Conservation (phyloP, 2,329 filamentous ascomycete genomes). For the Fusarium sp. region DNA sequence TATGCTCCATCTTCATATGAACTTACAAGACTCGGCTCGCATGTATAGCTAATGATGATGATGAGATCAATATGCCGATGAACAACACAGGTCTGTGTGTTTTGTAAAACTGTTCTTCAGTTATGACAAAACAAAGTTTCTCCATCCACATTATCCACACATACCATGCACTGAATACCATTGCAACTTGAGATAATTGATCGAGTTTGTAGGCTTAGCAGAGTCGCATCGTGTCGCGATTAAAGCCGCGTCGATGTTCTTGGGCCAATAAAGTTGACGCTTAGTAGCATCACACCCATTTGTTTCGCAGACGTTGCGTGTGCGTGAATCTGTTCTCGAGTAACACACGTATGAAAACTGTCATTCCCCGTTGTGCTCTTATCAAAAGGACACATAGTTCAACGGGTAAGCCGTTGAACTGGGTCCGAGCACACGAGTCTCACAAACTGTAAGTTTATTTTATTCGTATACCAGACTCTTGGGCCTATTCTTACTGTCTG, state of each 20-base stretch:
- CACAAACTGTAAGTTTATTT: slow-evolving; percentile 3
- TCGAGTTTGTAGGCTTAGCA: slow-evolving; percentile 13
- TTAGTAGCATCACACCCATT: slow-evolving; percentile 3
- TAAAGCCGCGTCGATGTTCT: slow-evolving; percentile 4
- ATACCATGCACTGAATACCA: slow-evolving; percentile 16
- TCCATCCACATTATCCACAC: not conserved
- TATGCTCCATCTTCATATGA: not conserved
- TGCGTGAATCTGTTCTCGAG: slow-evolving; percentile 1
- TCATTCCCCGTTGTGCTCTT: slow-evolving; percentile 26
- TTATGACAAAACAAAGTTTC: slow-evolving; percentile 27
- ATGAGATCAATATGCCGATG: not conserved
- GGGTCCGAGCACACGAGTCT: slow-evolving; percentile 22
- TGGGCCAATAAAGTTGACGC: slow-evolving; percentile 7
- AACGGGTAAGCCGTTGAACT: slow-evolving; percentile 19
- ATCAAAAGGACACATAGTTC: slow-evolving; percentile 1
- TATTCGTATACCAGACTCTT: slow-evolving; percentile 20
- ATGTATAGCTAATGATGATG: not conserved
- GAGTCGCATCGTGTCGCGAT: slow-evolving; percentile 18
- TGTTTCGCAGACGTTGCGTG: slow-evolving; percentile 25
- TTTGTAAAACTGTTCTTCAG: not conserved
- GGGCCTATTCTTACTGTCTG: slow-evolving; percentile 8
- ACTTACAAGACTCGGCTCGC: not conserved
- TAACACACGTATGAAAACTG: slow-evolving; percentile 32
- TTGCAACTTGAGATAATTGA: not conserved
- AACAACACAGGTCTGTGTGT: not conserved